phyloP scores from a whole-genome alignment of 129 eudicot species.

The Oenanthe sinensis region DNA sequence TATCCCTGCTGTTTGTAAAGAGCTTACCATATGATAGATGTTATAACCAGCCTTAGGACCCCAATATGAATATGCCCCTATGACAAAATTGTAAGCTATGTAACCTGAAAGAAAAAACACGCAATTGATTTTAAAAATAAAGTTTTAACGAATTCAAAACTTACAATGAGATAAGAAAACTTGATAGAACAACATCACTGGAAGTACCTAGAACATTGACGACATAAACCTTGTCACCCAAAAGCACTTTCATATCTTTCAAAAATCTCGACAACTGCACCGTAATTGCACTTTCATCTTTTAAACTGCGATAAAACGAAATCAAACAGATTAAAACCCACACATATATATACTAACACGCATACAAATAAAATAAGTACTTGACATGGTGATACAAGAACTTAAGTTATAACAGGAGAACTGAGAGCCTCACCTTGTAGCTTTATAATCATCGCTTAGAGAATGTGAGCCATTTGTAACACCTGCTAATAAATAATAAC shows the following conservation, averaged over 20 bases:
- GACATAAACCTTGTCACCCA: slow-evolving; percentile 55
- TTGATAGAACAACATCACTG: neutral
- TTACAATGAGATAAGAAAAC: neutral
- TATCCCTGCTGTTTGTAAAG: too few species aligned
- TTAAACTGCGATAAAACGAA: slow-evolving; percentile 31
- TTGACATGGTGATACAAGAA: neutral
- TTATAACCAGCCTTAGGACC: slow-evolving; percentile 95
- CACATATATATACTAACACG: neutral
- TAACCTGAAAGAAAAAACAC: slow-evolving; percentile 45
- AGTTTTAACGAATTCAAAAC: neutral
- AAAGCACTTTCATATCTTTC: slow-evolving; percentile 64
- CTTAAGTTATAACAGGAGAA: neutral
- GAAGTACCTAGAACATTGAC: slow-evolving; percentile 73
- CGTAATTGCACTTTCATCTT: slow-evolving; percentile 14
- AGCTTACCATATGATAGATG: slow-evolving; percentile 79
- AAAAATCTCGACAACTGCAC: slow-evolving; percentile 35
- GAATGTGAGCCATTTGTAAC: slow-evolving; percentile 16
- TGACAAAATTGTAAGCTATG: slow-evolving; percentile 79
- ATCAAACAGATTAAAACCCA: neutral
- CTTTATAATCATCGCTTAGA: slow-evolving; percentile 19
- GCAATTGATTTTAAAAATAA: neutral
- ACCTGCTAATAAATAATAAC: slow-evolving; percentile 11
- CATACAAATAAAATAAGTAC: neutral
- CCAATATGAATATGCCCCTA: slow-evolving; percentile 97
- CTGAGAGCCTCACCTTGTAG: slow-evolving; percentile 34